phyloP scores from a whole-genome alignment of 192 early-diverging fungal species.

The Podila clonocystis region DNA sequence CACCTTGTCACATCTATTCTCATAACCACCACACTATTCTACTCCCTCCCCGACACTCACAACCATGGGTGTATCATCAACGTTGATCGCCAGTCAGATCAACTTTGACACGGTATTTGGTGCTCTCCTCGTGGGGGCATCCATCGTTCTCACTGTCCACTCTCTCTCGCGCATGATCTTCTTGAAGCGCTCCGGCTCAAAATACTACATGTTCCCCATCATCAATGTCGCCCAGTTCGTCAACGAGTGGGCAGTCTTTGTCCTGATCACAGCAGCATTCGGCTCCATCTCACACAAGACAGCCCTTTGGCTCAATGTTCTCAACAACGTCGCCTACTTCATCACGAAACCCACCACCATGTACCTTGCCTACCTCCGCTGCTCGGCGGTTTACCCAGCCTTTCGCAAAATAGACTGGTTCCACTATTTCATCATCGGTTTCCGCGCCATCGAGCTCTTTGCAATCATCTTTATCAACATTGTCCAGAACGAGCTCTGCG shows the following conservation, averaged over 20 bases:
- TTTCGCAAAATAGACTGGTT: slow-evolving; percentile 31
- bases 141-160: slow-evolving; percentile 41
- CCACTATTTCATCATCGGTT: slow-evolving; percentile 31
- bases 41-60: not conserved
- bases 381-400: slow-evolving; percentile 36
- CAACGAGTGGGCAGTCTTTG: slow-evolving; percentile 5
- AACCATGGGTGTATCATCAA: slow-evolving; percentile 14
- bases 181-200: slow-evolving; percentile 30
- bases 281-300: slow-evolving; percentile 12
- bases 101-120: slow-evolving; percentile 42
- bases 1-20: not conserved
- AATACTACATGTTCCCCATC: slow-evolving; percentile 4
- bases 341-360: slow-evolving; percentile 45
- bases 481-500: slow-evolving; percentile 29
- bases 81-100: slow-evolving; percentile 17
- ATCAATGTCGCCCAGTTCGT: slow-evolving; percentile 1
- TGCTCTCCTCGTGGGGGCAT: slow-evolving; percentile 39
- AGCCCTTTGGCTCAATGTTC: slow-evolving; percentile 35
- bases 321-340: slow-evolving; percentile 52
- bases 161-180: slow-evolving; percentile 50
- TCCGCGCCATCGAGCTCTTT: slow-evolving; percentile 39
- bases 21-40: not conserved
- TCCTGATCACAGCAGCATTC: slow-evolving; percentile 5
- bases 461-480: slow-evolving; percentile 39
- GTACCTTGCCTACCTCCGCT: slow-evolving; percentile 51